A percentile compares a stretch with the other conserved stretches of the same genome.
phyloP scores from a whole-genome alignment of 257 asterid genomes.

The Fraxinus americana region DNA sequence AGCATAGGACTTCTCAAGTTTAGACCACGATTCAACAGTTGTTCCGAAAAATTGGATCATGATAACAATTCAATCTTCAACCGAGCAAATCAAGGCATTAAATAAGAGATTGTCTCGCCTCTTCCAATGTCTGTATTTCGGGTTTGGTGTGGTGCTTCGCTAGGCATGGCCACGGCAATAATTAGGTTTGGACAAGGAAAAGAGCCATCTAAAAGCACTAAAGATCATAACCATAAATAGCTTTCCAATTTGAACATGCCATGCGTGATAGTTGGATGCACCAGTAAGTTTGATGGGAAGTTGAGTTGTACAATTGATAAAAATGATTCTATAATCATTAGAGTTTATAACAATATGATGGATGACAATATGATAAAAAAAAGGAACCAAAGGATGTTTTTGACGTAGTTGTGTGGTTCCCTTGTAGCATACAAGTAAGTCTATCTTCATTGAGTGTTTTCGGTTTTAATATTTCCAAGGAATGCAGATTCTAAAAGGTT shows the following conservation, averaged over 20 bases:
- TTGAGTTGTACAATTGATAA: background rate
- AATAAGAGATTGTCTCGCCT: background rate
- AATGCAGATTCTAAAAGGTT: background rate
- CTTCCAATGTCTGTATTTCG: background rate
- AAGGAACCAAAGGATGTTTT: background rate
- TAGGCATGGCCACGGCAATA: background rate
- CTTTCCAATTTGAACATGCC: background rate
- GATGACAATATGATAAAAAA: background rate
- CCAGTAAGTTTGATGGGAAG: background rate
- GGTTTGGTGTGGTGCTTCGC: background rate
- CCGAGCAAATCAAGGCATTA: background rate
- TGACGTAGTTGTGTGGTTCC: background rate
- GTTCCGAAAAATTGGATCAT: background rate
- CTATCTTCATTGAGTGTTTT: background rate
- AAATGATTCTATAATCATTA: background rate
- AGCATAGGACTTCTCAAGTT: background rate
- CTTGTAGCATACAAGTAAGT: background rate
- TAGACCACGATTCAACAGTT: background rate
- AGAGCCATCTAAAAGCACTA: background rate
- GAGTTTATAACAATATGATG: background rate
- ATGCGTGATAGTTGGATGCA: background rate
- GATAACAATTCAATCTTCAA: background rate
- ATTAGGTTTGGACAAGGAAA: background rate
- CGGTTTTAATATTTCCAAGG: background rate
- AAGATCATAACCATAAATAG: background rate